Evolutionary conservation across 2,329 filamentous ascomycete genomes (phyloP).

Genomic region (Clonostachys sp.): DNA sequence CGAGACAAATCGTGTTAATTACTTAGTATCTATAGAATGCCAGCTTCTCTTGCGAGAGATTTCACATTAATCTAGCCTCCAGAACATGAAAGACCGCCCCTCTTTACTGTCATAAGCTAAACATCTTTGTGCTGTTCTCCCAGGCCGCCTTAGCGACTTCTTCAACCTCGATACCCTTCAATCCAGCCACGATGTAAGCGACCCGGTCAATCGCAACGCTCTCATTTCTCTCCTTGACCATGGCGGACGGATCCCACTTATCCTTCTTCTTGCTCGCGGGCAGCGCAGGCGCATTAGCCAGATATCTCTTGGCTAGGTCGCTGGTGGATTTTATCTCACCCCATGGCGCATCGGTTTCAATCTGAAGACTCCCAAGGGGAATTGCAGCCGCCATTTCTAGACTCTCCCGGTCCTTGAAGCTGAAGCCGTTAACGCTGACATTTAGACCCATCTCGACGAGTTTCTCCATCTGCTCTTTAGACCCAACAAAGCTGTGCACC

Average conservation of each 20-base stretch:
- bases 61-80: no score
- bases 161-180: constrained; percentile 35
- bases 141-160: constrained; percentile 33
- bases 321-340: not conserved
- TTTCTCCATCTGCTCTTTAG: not conserved
- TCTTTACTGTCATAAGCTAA: not conserved
- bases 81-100: no score
- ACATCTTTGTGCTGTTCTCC: constrained; percentile 25
- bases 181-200: constrained; percentile 39
- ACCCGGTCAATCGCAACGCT: constrained; percentile 42
- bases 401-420: not conserved
- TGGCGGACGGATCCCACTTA: constrained; percentile 35
- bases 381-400: not conserved
- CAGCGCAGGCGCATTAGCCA: constrained; percentile 26
- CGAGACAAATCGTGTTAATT: no score
- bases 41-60: no score
- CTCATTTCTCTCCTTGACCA: constrained; percentile 48
- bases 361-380: not conserved
- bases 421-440: not conserved
- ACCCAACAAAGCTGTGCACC: not conserved
- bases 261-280: constrained; percentile 41
- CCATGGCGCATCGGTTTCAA: not conserved
- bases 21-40: no score
- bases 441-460: not conserved
- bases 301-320: constrained; percentile 27